Percentiles rank a stretch among this genome's conserved stretches.
Conservation (phyloP, 2,329 filamentous ascomycete genomes). For the Dactylellina leptospora region DNA sequence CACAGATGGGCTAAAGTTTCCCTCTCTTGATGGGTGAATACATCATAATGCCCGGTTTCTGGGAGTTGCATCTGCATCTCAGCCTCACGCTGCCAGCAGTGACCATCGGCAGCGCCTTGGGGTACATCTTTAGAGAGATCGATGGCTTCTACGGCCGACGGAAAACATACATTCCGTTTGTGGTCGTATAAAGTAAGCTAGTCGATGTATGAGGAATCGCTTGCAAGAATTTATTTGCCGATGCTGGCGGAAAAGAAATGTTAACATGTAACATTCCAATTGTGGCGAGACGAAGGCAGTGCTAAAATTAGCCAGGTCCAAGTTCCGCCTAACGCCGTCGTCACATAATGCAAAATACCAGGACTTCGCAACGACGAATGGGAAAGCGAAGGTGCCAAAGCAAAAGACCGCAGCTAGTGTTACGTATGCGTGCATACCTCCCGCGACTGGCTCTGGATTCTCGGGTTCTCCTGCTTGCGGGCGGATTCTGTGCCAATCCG, state of each 20-base stretch:
- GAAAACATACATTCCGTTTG: too few species aligned
- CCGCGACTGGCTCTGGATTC: background rate
- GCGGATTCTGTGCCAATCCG: background rate
- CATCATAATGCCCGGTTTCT: too few species aligned
- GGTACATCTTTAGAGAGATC: background rate
- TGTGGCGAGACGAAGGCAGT: constrained; percentile 3
- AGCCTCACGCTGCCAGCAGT: constrained; percentile 1
- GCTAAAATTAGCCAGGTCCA: constrained; percentile 28
- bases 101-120: background rate
- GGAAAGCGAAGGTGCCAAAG: too few species aligned
- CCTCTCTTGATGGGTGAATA: too few species aligned
- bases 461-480: background rate
- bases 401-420: constrained; percentile 4
- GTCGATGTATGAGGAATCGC: too few species aligned
- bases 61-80: background rate
- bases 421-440: background rate
- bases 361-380: too few species aligned
- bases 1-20: too few species aligned
- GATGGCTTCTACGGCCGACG: too few species aligned
- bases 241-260: too few species aligned
- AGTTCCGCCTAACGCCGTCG: constrained; percentile 16
- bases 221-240: background rate
- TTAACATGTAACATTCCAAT: constrained; percentile 1
- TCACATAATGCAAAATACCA: background rate
- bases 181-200: background rate